Evolutionary conservation across 2,329 filamentous ascomycete species (phyloP).

Genomic region (Cladosporium sp.): DNA sequence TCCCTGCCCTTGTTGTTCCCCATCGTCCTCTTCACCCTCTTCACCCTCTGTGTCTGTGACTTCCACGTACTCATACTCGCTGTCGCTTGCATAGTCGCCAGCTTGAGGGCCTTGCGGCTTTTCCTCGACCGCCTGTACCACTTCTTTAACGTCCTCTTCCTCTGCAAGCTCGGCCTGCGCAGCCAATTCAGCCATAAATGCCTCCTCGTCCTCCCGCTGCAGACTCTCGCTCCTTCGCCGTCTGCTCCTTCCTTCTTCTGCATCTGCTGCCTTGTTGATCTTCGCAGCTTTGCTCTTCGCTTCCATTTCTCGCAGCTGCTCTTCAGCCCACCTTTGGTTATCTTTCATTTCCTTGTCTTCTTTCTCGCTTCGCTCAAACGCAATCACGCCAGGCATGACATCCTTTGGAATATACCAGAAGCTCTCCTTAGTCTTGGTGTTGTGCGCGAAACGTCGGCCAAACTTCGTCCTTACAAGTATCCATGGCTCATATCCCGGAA

Average conservation of each 20-base stretch:
- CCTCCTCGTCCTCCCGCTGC: constrained; percentile 33
- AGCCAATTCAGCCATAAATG: constrained; percentile 30
- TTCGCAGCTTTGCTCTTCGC: constrained; percentile 18
- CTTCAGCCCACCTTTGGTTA: constrained; percentile 31
- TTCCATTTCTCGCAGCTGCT: constrained; percentile 27
- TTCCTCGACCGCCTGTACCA: constrained; percentile 30
- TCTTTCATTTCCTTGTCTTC: constrained; percentile 52
- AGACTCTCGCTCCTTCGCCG: constrained; percentile 28
- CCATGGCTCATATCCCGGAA: constrained; percentile 84
- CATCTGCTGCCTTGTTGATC: constrained; percentile 19
- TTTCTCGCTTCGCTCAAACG: constrained; percentile 68
- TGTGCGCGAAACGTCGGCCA: constrained; percentile 84
- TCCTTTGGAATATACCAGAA: constrained; percentile 93
- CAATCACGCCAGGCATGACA: constrained; percentile 68
- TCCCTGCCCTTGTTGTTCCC: constrained; percentile 44
- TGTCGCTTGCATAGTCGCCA: constrained; percentile 57
- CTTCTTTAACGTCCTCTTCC: constrained; percentile 64
- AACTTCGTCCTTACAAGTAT: constrained; percentile 89
- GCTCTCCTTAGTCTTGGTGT: constrained; percentile 78
- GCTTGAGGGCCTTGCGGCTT: constrained; percentile 17
- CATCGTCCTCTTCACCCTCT: constrained; percentile 41
- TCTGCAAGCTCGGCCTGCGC: constrained; percentile 31
- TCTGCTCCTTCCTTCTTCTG: constrained; percentile 16
- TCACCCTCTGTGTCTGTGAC: constrained; percentile 57
- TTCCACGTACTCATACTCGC: constrained; percentile 70